phyloP scores from a whole-genome alignment of 768 basidiomycete genomes.

The Rhodotorula paludigena region DNA sequence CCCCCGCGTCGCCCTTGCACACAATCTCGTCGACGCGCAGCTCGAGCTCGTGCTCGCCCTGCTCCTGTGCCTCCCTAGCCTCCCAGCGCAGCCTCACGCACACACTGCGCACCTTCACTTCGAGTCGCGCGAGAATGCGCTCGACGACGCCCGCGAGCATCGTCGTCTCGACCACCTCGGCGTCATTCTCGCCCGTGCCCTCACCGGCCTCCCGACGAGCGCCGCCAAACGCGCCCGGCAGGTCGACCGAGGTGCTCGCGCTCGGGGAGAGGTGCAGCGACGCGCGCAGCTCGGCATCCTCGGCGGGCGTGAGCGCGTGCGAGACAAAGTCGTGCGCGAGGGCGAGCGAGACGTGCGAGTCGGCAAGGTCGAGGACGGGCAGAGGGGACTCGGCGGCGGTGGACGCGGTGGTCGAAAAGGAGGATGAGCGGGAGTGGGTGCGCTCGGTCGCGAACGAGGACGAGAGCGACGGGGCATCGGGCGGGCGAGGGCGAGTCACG shows the following conservation, averaged over 20 bases:
- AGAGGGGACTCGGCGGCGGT: constrained; percentile 28
- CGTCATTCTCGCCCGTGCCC: constrained; percentile 27
- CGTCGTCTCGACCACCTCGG: constrained; percentile 43
- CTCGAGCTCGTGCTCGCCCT: constrained; percentile 6
- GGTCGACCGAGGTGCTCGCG: constrained; percentile 45
- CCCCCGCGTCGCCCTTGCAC: constrained; percentile 14
- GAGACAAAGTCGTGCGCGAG: constrained; percentile 82
- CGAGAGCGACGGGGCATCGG: constrained; percentile 22
- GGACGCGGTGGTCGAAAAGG: background rate
- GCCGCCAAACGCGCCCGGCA: constrained; percentile 33
- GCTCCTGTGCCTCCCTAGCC: background rate
- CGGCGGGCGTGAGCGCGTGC: constrained; percentile 63
- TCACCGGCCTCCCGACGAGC: background rate
- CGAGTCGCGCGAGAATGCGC: constrained; percentile 45
- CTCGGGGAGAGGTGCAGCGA: constrained; percentile 58
- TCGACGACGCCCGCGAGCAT: constrained; percentile 48
- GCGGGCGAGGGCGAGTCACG: constrained; percentile 64
- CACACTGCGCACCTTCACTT: constrained; percentile 44
- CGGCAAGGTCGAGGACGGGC: constrained; percentile 52
- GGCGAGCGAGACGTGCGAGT: constrained; percentile 63
- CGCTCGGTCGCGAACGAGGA: no score
- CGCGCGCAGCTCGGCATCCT: constrained; percentile 65
- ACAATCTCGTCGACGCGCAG: constrained; percentile 8
- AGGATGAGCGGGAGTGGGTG: background rate
- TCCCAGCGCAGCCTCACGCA: constrained; percentile 38